A percentile compares a stretch with the other conserved stretches of the same genome.
Conservation (phyloP, 208 protist species). For the Acanthamoeba divionensis region DNA sequence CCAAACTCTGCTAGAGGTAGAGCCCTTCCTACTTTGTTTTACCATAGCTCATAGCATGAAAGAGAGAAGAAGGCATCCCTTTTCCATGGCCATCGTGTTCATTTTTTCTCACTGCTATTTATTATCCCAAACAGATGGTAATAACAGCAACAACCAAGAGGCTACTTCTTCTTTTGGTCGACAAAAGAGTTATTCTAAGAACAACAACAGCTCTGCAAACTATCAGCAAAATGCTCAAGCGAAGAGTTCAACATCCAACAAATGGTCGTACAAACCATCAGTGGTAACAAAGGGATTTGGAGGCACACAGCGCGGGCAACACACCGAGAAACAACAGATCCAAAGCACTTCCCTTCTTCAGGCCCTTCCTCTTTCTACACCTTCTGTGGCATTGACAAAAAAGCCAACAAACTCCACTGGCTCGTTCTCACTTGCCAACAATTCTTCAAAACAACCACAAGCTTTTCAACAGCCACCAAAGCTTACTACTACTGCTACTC, state of each 20-base stretch:
- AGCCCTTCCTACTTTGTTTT: neutral
- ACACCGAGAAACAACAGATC: neutral
- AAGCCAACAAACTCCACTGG: neutral
- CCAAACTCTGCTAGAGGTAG: neutral
- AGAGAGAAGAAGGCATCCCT: neutral
- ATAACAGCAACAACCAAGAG: no score
- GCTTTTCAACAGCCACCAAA: neutral
- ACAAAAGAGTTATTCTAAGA: no score
- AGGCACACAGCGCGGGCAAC: neutral
- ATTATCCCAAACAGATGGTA: no score
- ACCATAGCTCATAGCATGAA: neutral
- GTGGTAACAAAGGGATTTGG: neutral
- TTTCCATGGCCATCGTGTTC: neutral
- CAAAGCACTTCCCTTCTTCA: neutral
- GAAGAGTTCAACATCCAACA: neutral
- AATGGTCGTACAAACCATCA: neutral
- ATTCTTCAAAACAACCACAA: neutral
- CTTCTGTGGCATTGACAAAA: neutral
- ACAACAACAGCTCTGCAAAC: neutral
- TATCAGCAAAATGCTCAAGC: neutral
- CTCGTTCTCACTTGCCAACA: neutral
- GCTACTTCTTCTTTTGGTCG: no score
- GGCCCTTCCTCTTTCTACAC: neutral
- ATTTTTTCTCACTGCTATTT: no score
- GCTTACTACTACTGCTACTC: neutral